phyloP scores from a whole-genome alignment of 2,329 filamentous ascomycete species.

The Penicillium nordicum region DNA sequence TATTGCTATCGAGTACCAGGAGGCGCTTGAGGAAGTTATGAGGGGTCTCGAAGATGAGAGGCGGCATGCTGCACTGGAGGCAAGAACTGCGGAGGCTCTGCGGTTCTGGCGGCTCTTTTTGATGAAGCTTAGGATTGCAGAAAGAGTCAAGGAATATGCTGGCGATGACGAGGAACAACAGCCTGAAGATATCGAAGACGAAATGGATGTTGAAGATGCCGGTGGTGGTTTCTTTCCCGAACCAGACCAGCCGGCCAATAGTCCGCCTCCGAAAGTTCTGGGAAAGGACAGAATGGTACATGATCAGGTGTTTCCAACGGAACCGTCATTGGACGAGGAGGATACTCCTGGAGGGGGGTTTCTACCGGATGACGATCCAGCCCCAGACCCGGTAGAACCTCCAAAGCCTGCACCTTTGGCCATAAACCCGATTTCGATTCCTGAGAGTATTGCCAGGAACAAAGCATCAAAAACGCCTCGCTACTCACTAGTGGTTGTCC shows the following conservation, averaged over 20 bases:
- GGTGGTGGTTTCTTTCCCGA: constrained; percentile 43
- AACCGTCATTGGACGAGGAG: not conserved
- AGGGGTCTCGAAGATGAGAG: constrained; percentile 64
- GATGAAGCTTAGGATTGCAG: constrained; percentile 64
- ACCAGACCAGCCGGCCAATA: constrained; percentile 16
- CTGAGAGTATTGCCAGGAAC: not conserved
- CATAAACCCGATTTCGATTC: not conserved
- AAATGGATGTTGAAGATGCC: constrained; percentile 26
- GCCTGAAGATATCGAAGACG: constrained; percentile 40
- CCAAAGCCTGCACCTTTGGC: not conserved
- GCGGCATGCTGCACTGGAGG: constrained; percentile 59
- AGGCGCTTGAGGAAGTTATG: constrained; percentile 69
- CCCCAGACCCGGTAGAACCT: not conserved
- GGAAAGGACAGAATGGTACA: not conserved
- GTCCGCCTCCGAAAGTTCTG: not conserved
- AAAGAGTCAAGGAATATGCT: constrained; percentile 64
- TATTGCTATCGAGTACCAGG: constrained; percentile 66
- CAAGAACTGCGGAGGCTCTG: constrained; percentile 49
- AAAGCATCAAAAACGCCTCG: constrained; percentile 12
- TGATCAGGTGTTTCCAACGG: not conserved
- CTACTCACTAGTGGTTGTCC: constrained; percentile 34
- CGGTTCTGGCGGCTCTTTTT: constrained; percentile 59
- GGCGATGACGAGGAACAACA: constrained; percentile 35
- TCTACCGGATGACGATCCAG: constrained; percentile 4
- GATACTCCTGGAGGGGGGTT: constrained; percentile 3